Evolutionary conservation across 1,284 basidiomycete species (phyloP).

Genomic region (Melampsora abietis-canadensis): DNA sequence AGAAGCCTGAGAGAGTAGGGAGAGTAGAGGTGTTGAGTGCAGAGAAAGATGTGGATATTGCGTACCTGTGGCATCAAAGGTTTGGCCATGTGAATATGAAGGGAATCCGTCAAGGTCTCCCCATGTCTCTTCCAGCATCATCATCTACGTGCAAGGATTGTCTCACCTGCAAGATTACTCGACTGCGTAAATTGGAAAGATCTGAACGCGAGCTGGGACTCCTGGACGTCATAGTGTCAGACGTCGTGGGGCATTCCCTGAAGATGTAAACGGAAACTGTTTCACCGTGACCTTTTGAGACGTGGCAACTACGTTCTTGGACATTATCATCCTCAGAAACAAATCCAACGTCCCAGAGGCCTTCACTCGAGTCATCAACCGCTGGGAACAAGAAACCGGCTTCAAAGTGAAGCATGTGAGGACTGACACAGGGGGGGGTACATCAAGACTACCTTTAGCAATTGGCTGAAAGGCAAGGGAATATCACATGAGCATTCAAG

Average conservation of each 20-base stretch:
- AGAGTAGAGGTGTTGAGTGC: too few relatives aligned
- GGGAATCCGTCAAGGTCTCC: too few relatives aligned
- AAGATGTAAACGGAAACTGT: conserved; percentile 3
- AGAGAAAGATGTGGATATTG: too few relatives aligned
- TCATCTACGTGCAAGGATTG: too few relatives aligned
- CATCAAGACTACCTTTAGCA: background rate
- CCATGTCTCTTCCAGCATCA: too few relatives aligned
- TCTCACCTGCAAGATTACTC: too few relatives aligned
- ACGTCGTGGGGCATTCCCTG: conserved; percentile 5
- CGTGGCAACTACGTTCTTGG: conserved; percentile 13
- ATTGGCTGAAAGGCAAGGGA: background rate
- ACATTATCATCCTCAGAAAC: background rate
- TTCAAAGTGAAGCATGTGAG: background rate
- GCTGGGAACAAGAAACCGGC: background rate
- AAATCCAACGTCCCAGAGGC: background rate
- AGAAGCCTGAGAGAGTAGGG: too few relatives aligned
- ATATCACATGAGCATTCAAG: background rate
- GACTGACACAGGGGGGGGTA: background rate
- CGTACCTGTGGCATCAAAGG: too few relatives aligned
- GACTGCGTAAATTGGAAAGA: too few relatives aligned
- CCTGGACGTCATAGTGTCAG: conserved; percentile 11
- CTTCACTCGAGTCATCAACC: background rate
- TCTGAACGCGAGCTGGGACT: too few relatives aligned
- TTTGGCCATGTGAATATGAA: too few relatives aligned
- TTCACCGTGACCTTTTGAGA: background rate